Evolutionary conservation across 495 filamentous ascomycete genomes (phyloP), one percentile per base, ranked within the genome.

Genomic region (Xylaria castorea): DNA sequence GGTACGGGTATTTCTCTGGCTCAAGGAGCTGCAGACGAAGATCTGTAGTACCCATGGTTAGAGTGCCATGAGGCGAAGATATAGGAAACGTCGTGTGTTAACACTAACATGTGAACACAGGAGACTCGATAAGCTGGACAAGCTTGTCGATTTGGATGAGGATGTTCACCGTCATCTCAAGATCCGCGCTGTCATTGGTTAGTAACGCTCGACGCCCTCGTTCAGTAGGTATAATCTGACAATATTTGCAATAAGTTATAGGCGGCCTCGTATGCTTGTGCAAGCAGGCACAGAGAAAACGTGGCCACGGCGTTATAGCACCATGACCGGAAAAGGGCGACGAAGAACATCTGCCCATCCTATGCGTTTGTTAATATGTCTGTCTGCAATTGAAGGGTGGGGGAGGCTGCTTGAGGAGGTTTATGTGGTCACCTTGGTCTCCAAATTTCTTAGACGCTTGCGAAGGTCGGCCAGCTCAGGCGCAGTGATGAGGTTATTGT

Each of bases 131-230:
- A 4, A 99, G 89, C 82, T 99, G 97, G 18, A 99, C 97, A 50
- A 99, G 87, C 80, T 99, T 99, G 81, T 99, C 97, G 78, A 99
- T 97, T 80, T 99, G 97, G 65, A 99, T 98, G 68, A 99, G 89
- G 83, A 98, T 96, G 73, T 96, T 97, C 74, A 99, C 95, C 0
- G 96, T 98, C 93, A 98, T 98, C 82, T 99, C 97, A 34, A 99
- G 88, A 73, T 99, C 97, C 65, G 94, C 97, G 81, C 94, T 97
- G 74, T 86, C 3, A 38, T 73, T 74, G 68, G 57, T 81, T 64
- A 80, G 75, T 25, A 57, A 55, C 1, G 20, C 44, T 57, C 14
- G 30, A 46, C n/a, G 16, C 6, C 51, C 3, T 3, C 32, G 25
- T 22, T 68, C 5, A 27, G n/a, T n/a, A 42, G 46, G 22, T 36